Conservation (phyloP, 1,284 basidiomycete species). For the Rhodotorula sp. region DNA sequence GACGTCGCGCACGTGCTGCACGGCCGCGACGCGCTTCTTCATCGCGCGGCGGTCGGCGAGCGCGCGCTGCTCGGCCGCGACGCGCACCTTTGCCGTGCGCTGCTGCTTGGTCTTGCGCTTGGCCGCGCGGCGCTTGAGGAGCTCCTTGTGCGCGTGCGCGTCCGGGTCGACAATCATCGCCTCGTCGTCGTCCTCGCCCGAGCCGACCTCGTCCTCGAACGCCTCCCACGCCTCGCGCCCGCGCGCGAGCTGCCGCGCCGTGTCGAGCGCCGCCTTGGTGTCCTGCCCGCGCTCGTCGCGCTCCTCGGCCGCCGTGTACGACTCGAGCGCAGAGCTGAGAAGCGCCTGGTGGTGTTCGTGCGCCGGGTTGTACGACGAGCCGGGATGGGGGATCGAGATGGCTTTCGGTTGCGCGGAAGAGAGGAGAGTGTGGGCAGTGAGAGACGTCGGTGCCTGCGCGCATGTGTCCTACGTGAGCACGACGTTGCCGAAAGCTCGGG, state of each 20-base stretch:
- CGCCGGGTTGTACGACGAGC: conserved; percentile 91
- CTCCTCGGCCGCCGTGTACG: conserved; percentile 54
- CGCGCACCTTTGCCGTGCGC: conserved; percentile 62
- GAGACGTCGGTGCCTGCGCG: conserved; percentile 29
- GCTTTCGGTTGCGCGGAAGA: conserved; percentile 55
- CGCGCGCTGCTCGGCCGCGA: conserved; percentile 55
- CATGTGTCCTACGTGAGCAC: neutral
- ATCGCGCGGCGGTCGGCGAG: conserved; percentile 53
- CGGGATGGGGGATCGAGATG: conserved; percentile 74
- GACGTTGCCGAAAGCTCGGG: neutral
- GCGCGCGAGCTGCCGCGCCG: conserved; percentile 52
- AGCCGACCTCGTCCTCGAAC: conserved; percentile 53
- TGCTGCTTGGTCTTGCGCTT: conserved; percentile 63
- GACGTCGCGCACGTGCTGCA: conserved; percentile 61
- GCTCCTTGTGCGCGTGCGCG: conserved; percentile 46
- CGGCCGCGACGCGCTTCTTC: conserved; percentile 62
- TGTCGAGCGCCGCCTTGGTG: conserved; percentile 59
- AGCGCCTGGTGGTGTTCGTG: conserved; percentile 74
- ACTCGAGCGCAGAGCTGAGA: conserved; percentile 62
- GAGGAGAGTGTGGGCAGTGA: conserved; percentile 42
- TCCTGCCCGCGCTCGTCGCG: conserved; percentile 65
- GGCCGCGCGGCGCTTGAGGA: conserved; percentile 56
- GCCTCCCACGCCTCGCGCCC: conserved; percentile 56
- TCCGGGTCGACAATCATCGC: conserved; percentile 48
- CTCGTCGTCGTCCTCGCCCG: conserved; percentile 51